Base-by-base conservation (phyloP, 495 filamentous ascomycete genomes). In the Podospora sp. region DNA sequence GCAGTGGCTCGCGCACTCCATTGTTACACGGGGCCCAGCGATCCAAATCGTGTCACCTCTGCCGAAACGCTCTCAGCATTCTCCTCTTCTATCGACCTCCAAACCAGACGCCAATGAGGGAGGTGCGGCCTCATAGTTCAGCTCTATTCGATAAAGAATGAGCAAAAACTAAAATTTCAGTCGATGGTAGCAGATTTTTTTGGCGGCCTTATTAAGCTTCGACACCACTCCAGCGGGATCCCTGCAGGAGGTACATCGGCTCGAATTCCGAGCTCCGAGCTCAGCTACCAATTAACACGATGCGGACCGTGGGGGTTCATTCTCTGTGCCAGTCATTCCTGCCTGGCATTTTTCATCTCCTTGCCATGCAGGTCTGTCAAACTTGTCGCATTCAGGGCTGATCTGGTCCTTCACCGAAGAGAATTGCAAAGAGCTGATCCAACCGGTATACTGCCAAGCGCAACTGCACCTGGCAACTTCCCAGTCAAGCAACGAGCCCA, bases 141-240 rank as follows among this genome's bases (percentile, higher is more conserved):
- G 40, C 40, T 18, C 16, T 46, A 18, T 18, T 18, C 16, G 40
- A 46, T 11, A 18, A 18, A 18, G 14, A 46, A 46, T 11, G 16
- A 46, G 11, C 40, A 57, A 25, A 7, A 24, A 18, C 53, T 57
- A 20, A 18, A 46, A 2, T 2, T 12, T 18, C 40, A 14, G 16
- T 46, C 11, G 40, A 2, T 46, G 40, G 29, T 46, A 18, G 40
- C 5, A 46, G 4, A 46, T 46, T 46, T 46, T 36, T 11, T 11
- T 46, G 40, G 16, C 16, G 40, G n/a, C 53, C 53, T 22, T 57
- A 57, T 57, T 57, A 25, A 57, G 53, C 16, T 57, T 57, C 22
- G 26, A 57, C 53, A 27, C 53, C 53, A 25, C 40, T 46, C 40
- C 53, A 57, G 5, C 22, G 53, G 20, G 4, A 26, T 24, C 22